Evolutionary conservation across 2,329 filamentous ascomycete species (phyloP).

Genomic region (Trichoderma atroviride): DNA sequence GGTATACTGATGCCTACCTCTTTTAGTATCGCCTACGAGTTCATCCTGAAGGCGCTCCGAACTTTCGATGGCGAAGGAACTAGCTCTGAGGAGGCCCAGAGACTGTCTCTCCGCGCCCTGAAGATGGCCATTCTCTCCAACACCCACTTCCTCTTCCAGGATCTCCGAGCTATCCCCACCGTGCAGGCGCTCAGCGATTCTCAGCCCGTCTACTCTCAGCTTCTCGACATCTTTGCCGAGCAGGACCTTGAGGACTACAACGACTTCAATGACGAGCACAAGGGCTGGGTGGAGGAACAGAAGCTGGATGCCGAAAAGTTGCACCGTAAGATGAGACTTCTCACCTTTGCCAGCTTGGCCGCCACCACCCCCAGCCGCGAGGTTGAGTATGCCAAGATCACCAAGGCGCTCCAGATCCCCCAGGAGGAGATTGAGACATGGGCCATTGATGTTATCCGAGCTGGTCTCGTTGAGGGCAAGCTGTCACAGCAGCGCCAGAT

Average conservation of each 20-base stretch:
- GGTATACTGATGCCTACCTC: not conserved
- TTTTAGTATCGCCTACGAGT: conserved; percentile 64
- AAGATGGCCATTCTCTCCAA: conserved; percentile 57
- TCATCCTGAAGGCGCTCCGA: conserved; percentile 63
- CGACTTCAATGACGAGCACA: conserved; percentile 91
- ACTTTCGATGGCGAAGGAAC: conserved; percentile 62
- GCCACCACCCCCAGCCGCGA: conserved; percentile 82
- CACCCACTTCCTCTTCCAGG: conserved; percentile 71
- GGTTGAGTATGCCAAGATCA: conserved; percentile 84
- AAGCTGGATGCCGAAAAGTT: conserved; percentile 72
- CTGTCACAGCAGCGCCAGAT: conserved; percentile 89
- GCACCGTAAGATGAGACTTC: conserved; percentile 92
- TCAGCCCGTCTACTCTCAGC: conserved; percentile 82
- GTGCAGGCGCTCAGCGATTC: conserved; percentile 86
- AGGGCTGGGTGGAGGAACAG: conserved; percentile 79
- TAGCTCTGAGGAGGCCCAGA: conserved; percentile 62
- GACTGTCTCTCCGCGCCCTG: conserved; percentile 60
- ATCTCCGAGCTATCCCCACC: conserved; percentile 77
- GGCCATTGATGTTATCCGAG: conserved; percentile 97
- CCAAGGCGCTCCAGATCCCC: conserved; percentile 81
- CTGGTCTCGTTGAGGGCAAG: conserved; percentile 93
- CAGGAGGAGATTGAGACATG: conserved; percentile 90
- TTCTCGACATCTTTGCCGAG: conserved; percentile 93
- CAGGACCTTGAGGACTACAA: conserved; percentile 94
- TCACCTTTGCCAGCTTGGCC: conserved; percentile 88